Evolutionary conservation across 2,329 filamentous ascomycete species (phyloP), one percentile per base, ranked within the genome.

Genomic region (Thermothelomyces thermophilus): DNA sequence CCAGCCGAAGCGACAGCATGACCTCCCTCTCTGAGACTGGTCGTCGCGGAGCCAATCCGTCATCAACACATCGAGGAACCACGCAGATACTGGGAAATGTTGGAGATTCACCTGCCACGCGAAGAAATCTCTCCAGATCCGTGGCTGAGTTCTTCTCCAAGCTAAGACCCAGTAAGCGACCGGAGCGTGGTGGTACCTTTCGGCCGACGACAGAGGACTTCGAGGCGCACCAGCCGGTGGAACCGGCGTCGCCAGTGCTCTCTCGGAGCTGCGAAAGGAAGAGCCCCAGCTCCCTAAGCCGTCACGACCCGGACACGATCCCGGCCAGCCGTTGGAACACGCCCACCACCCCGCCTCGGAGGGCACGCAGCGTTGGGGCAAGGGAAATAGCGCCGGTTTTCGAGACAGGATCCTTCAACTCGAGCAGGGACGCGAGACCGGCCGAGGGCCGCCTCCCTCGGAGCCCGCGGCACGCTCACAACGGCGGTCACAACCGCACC

Each of bases 161-260:
- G 46, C 65, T 79, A 2, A 63, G 76, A 9, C 76, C 76, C 0
- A 74, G 70, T 53, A 68, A 71, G 50, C 72, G 70, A 6, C 67
- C 73, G 1, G 77, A 80, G 54, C 69, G 70, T 26, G 75, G 77
- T 17, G 71, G 75, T 9, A 79, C 76, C 1, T 48, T 64, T 36
- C 71, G 73, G 34, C 26, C 14, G 7, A 39, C 40, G 13, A 14
- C 30, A 41, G 39, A 42, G 11, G 24, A 30, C 17, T 26, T 10
- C 14, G 33, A 11, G 8, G 46, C 48, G 14, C 22, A 20, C 7
- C 22, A 42, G 9, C 33, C 39, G 20, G 34, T 28, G 48, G 55
- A 20, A n/a, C 20, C 24, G 1, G 20, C 26, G n/a, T 19, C 48
- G 17, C 20, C 33, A 4, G 20, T 17, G 17, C 35, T 19, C 19